Base-by-base conservation (phyloP, 1,139 yeast genomes). In the Taiozyma onychis region DNA sequence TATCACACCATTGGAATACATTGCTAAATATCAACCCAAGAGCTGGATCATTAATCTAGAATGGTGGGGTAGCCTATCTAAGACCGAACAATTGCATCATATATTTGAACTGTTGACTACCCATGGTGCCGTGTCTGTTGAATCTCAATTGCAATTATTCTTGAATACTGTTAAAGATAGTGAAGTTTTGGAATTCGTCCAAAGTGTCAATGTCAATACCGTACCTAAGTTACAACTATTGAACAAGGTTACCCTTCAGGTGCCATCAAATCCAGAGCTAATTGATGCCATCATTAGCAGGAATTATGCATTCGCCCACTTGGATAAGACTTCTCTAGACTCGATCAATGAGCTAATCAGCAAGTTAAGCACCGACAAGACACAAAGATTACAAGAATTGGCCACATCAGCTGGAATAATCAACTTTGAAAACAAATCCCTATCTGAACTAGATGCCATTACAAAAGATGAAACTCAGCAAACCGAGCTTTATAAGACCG, bases 1-100 rank as follows among this genome's bases (percentile, higher is more conserved):
- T 21, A 18, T 39, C 10, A 35, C 22, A 18, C 46, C 14, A 43
- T 34, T 11, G 7, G 21, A 14, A 42, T 39, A 39, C 47, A 44
- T 39, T 48, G 51, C 50, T 45, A 39, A 27, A 44, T 44, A 16
- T 43, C 41, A 44, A 47, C 8, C 21, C 34, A 50, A 41, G 48
- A 50, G 10, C 45, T 48, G 39, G 45, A 48, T 28, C 48, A 37
- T 21, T 46, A 50, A 35, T 48, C 24, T 47, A 8, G 48, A 45
- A 24, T 21, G 43, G 27, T 39, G 43, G 43, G 8, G 10, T 18
- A 7, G n/a, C 6, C 16, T 13, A 47, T 28, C 43, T 3, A 39
- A 39, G 18, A 5, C 16, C 1, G 43, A 39, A 24, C 43, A 24
- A 39, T 24, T 39, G 18, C 2, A 13, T 7, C 22, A 18, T 2